phyloP scores from a whole-genome alignment of 495 filamentous ascomycete species.

The Sordaria brevicollis region DNA sequence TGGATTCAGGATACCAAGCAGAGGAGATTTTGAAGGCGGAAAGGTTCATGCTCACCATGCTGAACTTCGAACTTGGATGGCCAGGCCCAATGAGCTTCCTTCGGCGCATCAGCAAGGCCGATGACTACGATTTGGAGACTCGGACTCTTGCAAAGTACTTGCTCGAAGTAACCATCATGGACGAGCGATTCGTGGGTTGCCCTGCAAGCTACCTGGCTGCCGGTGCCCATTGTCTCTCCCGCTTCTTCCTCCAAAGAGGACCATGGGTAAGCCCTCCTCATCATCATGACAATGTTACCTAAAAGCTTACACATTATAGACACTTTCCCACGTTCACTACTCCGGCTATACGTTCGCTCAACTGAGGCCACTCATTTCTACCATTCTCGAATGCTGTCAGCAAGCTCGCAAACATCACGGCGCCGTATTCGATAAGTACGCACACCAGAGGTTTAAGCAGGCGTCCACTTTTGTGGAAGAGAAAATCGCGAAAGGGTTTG shows the following conservation, averaged over 20 bases:
- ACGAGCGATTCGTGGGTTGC: slow-evolving; percentile 89
- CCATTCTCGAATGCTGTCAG: slow-evolving; percentile 80
- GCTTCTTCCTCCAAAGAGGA: slow-evolving; percentile 79
- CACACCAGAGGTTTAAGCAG: slow-evolving; percentile 69
- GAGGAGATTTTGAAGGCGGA: slow-evolving; percentile 97
- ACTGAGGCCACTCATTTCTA: slow-evolving; percentile 61
- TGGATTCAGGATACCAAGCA: slow-evolving; percentile 75
- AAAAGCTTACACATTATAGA: slow-evolving; percentile 39
- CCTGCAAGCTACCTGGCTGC: slow-evolving; percentile 85
- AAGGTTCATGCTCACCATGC: slow-evolving; percentile 93
- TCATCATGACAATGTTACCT: neutral
- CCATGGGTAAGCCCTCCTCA: slow-evolving; percentile 61
- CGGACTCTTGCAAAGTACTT: slow-evolving; percentile 97
- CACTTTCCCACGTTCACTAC: slow-evolving; percentile 75
- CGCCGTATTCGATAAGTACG: slow-evolving; percentile 87
- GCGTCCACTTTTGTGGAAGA: slow-evolving; percentile 69
- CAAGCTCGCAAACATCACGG: slow-evolving; percentile 68
- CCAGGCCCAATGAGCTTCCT: slow-evolving; percentile 98
- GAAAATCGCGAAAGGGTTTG: slow-evolving; percentile 52
- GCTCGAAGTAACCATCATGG: slow-evolving; percentile 92
- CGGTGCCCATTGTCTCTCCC: slow-evolving; percentile 87
- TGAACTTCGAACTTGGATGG: slow-evolving; percentile 91
- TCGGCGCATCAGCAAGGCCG: slow-evolving; percentile 92
- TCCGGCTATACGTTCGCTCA: slow-evolving; percentile 85
- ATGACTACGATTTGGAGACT: slow-evolving; percentile 94